These are phyloP conservation scores for Vinca major DNA, from an alignment of 305 asterid genomes.

Conservation along the genomic window DNA sequence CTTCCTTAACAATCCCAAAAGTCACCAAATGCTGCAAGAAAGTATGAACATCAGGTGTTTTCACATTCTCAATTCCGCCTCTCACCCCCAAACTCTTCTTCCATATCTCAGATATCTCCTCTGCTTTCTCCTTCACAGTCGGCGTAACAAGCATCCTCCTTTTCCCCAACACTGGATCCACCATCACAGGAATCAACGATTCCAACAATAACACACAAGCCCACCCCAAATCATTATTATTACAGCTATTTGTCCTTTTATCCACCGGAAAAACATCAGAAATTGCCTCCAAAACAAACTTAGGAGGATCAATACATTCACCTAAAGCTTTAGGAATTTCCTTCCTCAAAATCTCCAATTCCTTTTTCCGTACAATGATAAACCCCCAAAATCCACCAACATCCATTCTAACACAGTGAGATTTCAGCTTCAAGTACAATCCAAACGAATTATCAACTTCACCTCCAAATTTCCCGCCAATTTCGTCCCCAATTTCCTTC, in stretches of 20 bases:
- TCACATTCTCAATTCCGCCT: constrained; percentile 91
- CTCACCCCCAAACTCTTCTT: constrained; percentile 94
- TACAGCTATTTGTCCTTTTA: too few relatives aligned
- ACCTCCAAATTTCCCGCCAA: constrained; percentile 26
- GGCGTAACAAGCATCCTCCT: constrained; percentile 96
- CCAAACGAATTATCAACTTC: constrained; percentile 64
- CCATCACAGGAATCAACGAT: constrained; percentile 79
- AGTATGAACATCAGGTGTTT: constrained; percentile 94
- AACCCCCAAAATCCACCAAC: constrained; percentile 66
- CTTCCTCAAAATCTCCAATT: constrained; percentile 50
- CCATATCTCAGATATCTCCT: constrained; percentile 85
- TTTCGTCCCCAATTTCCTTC: too few relatives aligned
- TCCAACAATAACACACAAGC: constrained; percentile 92
- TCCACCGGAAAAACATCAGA: constrained; percentile 86
- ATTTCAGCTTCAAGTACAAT: constrained; percentile 41
- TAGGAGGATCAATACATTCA: constrained; percentile 85
- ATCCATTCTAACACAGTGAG: constrained; percentile 56
- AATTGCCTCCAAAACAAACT: constrained; percentile 79
- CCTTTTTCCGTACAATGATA: constrained; percentile 64
- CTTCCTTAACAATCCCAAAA: constrained; percentile 73
- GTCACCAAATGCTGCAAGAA: constrained; percentile 97
- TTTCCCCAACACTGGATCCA: constrained; percentile 85
- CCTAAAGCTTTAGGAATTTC: constrained; percentile 58
- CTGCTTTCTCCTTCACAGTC: constrained; percentile 59
- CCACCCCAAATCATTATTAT: constrained; percentile 99